Conservation (phyloP, 495 filamentous ascomycete species). For the Beverwykella pulmonaria region DNA sequence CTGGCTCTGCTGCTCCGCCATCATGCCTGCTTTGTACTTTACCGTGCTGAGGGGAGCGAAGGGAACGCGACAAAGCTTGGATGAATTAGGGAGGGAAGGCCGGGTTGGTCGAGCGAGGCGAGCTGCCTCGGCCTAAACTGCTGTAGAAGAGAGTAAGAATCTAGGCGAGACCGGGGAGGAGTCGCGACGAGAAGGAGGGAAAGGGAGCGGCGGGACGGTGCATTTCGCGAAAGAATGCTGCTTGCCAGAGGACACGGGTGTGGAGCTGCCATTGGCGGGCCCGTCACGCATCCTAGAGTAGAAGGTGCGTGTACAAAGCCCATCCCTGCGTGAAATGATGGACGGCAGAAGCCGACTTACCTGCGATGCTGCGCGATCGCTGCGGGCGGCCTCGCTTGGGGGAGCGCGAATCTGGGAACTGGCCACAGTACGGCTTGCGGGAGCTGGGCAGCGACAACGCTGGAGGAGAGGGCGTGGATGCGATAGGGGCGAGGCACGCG, state of each 20-base stretch:
- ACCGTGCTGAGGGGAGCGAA: conserved; percentile 3
- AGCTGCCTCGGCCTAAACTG: background rate
- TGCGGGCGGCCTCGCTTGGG: background rate
- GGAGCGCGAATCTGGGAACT: background rate
- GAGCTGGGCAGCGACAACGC: too few species aligned
- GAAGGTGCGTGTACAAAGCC: background rate
- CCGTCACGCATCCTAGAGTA: background rate
- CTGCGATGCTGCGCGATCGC: background rate
- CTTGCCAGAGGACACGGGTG: background rate
- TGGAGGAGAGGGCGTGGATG: too few species aligned
- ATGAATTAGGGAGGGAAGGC: background rate
- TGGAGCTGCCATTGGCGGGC: background rate
- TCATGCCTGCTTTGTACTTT: conserved; percentile 18
- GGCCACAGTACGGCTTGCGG: too few species aligned
- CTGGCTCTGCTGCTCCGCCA: conserved; percentile 26
- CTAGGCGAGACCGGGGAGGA: conserved; percentile 1
- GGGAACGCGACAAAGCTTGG: conserved; percentile 1
- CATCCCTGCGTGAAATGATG: background rate
- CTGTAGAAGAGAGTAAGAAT: background rate
- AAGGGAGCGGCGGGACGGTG: background rate
- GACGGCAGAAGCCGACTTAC: background rate
- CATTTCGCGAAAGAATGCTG: background rate
- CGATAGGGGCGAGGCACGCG: background rate
- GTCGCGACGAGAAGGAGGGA: background rate
- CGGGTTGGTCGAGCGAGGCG: conserved; percentile 1